These are phyloP conservation scores for Dissoconium aciculare DNA, from an alignment of 2,329 filamentous ascomycete genomes.

Conservation along the genomic window DNA sequence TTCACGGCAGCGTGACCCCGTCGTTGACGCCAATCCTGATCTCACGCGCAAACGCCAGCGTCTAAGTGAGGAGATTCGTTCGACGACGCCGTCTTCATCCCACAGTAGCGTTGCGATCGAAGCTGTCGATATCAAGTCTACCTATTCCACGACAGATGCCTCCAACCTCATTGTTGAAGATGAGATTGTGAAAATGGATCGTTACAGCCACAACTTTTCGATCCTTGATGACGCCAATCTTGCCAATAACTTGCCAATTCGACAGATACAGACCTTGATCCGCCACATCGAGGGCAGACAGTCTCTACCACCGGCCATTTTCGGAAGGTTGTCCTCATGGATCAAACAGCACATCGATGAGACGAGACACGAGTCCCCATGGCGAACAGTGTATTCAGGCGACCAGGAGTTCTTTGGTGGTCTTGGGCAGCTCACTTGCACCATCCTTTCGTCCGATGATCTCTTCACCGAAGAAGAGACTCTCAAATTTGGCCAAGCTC, in stretches of 20 bases:
- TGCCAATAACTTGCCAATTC: background rate
- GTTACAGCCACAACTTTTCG: background rate
- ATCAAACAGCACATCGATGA: background rate
- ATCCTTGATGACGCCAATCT: too few species aligned
- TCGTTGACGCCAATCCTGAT: constrained; percentile 31
- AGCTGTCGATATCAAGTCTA: too few species aligned
- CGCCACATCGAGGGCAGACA: background rate
- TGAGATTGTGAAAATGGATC: constrained; percentile 18
- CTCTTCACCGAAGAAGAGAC: constrained; percentile 1
- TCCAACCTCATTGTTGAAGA: constrained; percentile 27
- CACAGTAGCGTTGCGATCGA: constrained; percentile 15
- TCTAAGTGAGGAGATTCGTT: constrained; percentile 24
- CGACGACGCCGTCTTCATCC: constrained; percentile 14
- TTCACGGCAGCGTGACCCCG: constrained; percentile 25
- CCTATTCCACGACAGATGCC: too few species aligned
- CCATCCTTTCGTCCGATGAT: constrained; percentile 2
- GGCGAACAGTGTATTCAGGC: background rate
- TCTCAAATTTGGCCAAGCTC: background rate
- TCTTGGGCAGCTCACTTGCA: background rate
- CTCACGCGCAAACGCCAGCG: constrained; percentile 33
- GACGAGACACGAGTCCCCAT: background rate
- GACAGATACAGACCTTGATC: background rate
- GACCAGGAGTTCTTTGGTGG: background rate
- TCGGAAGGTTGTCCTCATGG: background rate
- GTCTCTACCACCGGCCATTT: background rate